Evolutionary conservation across 228 moss, liverwort and hornwort species (phyloP).

Genomic region (Sphagnum magellanicum): DNA sequence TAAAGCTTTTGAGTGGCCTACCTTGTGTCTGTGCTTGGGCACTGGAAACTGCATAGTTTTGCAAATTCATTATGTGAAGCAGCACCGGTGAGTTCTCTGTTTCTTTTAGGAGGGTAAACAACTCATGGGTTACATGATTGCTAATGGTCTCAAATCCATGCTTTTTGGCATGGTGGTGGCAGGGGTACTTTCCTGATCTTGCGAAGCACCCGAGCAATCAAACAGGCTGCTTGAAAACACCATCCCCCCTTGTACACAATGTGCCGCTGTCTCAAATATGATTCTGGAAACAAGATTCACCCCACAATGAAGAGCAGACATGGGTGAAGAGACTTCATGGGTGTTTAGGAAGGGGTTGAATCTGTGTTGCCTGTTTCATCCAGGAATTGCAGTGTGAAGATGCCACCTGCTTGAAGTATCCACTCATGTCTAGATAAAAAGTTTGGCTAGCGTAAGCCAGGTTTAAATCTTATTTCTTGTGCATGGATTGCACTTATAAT

Average conservation of each 20-base stretch:
- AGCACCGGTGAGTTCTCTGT: constrained; percentile 3
- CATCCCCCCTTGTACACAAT: neutral
- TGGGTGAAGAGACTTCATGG: too few relatives aligned
- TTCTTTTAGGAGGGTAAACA: neutral
- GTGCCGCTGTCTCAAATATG: too few relatives aligned
- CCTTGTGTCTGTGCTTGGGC: neutral
- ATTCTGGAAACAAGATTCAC: too few relatives aligned
- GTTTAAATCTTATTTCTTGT: too few relatives aligned
- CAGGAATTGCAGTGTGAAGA: too few relatives aligned
- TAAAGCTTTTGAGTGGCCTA: neutral
- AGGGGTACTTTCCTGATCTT: constrained; percentile 73
- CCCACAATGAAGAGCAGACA: too few relatives aligned
- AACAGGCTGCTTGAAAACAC: constrained; percentile 21
- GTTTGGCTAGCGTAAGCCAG: too few relatives aligned
- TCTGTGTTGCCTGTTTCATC: too few relatives aligned
- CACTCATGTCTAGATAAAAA: too few relatives aligned
- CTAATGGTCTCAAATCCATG: constrained; percentile 12
- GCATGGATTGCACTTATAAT: too few relatives aligned
- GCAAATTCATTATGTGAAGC: neutral
- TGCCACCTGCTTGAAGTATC: too few relatives aligned
- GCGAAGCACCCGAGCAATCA: constrained; percentile 31
- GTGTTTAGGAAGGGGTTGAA: too few relatives aligned
- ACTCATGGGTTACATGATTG: neutral
- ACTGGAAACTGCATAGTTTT: neutral
- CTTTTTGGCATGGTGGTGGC: constrained; percentile 10